These are phyloP conservation scores for Xylariales sp. DNA, from an alignment of 2,329 filamentous ascomycete genomes.

Conservation along the genomic window DNA sequence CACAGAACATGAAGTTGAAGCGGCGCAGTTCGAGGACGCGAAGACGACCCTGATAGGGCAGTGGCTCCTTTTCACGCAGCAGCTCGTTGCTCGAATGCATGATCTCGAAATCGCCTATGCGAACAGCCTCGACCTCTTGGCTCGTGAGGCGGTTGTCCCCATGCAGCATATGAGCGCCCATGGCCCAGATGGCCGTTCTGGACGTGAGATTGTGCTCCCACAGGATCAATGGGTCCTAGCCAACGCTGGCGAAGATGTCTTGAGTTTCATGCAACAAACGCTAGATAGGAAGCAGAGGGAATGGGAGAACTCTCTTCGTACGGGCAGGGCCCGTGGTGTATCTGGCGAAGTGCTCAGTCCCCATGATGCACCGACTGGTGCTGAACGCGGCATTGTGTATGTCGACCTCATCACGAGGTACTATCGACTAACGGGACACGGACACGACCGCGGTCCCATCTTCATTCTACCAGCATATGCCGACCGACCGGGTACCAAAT, in stretches of 20 bases:
- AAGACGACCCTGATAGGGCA: slow-evolving; percentile 53
- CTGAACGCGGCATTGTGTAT: slow-evolving; percentile 40
- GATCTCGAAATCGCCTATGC: slow-evolving; percentile 52
- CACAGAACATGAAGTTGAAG: slow-evolving; percentile 29
- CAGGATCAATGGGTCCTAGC: slow-evolving; percentile 53
- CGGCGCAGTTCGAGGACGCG: slow-evolving; percentile 32
- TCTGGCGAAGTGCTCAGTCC: slow-evolving; percentile 33
- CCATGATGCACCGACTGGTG: slow-evolving; percentile 22
- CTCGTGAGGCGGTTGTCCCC: slow-evolving; percentile 45
- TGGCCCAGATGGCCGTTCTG: slow-evolving; percentile 48
- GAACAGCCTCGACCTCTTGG: slow-evolving; percentile 45
- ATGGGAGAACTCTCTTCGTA: slow-evolving; percentile 29
- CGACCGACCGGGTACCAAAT: slow-evolving; percentile 38
- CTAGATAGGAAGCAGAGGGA: slow-evolving; percentile 42
- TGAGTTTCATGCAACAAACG: slow-evolving; percentile 38
- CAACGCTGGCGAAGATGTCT: slow-evolving; percentile 50
- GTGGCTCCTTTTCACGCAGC: slow-evolving; percentile 49
- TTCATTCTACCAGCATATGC: slow-evolving; percentile 49
- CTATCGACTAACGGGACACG: slow-evolving; percentile 43
- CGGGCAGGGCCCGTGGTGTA: slow-evolving; percentile 33
- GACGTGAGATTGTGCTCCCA: slow-evolving; percentile 47
- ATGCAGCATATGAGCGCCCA: slow-evolving; percentile 46
- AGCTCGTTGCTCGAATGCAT: slow-evolving; percentile 49
- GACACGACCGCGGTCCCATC: slow-evolving; percentile 39
- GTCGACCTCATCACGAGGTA: slow-evolving; percentile 48